Evolutionary conservation across 495 filamentous ascomycete genomes (phyloP).

Genomic region (Sordaria brevicollis): DNA sequence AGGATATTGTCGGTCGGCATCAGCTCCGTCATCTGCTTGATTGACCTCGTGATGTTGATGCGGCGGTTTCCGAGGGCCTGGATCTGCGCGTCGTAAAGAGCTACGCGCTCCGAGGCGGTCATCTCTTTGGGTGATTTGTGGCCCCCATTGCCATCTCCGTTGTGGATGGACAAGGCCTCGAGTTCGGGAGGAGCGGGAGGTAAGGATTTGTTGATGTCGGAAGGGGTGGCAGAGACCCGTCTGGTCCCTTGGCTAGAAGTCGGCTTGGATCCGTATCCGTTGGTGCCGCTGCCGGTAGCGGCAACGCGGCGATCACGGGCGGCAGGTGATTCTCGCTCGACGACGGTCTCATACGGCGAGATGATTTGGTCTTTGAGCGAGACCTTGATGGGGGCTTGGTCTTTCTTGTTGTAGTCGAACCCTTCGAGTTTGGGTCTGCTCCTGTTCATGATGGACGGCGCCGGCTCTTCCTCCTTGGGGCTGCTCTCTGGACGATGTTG

Average conservation of each 20-base stretch:
- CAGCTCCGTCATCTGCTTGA: conserved; percentile 60
- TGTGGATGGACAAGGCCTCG: background rate
- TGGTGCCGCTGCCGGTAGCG: background rate
- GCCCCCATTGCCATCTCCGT: background rate
- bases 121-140: conserved; percentile 21
- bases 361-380: conserved; percentile 17
- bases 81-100: conserved; percentile 55
- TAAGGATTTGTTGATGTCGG: conserved; percentile 44
- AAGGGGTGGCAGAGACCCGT: conserved; percentile 14
- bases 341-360: conserved; percentile 8
- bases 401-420: background rate
- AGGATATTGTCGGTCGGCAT: conserved; percentile 44
- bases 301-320: conserved; percentile 6
- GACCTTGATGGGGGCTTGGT: conserved; percentile 16
- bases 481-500: background rate
- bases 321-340: conserved; percentile 4
- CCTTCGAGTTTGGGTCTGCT: conserved; percentile 17
- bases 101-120: conserved; percentile 50
- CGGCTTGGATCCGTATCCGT: background rate
- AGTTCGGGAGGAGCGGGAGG: conserved; percentile 42
- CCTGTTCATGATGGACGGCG: conserved; percentile 27
- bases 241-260: too few relatives aligned
- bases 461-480: background rate
- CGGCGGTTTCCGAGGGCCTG: conserved; percentile 55
- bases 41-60: conserved; percentile 58